These are phyloP conservation scores for Orobanche coerulescens DNA, from an alignment of 257 asterid species.

Conservation along the genomic window DNA sequence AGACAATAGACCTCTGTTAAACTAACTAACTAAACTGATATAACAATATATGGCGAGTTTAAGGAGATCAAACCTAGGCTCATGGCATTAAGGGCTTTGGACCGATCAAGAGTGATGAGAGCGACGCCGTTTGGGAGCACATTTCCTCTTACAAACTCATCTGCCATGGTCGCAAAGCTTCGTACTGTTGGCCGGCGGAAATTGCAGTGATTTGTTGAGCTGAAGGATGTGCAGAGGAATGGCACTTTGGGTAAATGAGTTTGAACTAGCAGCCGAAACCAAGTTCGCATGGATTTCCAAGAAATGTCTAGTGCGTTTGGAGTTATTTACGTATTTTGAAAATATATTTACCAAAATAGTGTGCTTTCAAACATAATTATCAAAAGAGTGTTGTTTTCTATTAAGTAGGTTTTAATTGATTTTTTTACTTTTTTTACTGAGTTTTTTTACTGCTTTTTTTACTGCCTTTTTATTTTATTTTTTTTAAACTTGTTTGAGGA, in stretches of 20 bases:
- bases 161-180: conserved; percentile 57
- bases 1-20: not conserved
- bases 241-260: not conserved
- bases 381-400: too few relatives aligned
- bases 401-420: too few relatives aligned
- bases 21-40: conserved; percentile 8
- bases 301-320: not conserved
- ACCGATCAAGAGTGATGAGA: conserved; percentile 86
- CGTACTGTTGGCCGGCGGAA: conserved; percentile 19
- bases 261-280: conserved; percentile 23
- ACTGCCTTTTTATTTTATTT: too few relatives aligned
- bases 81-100: conserved; percentile 96
- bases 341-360: too few relatives aligned
- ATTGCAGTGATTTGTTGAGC: conserved; percentile 24
- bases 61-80: conserved; percentile 45
- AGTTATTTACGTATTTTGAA: too few relatives aligned
- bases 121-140: conserved; percentile 80
- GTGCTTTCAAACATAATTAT: too few relatives aligned
- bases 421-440: too few relatives aligned
- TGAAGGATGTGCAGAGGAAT: conserved; percentile 15
- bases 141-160: conserved; percentile 70
- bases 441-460: too few relatives aligned
- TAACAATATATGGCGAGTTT: not conserved
- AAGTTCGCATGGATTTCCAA: conserved; percentile 18
- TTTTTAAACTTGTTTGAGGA: too few relatives aligned